Evolutionary conservation across 495 filamentous ascomycete species (phyloP).

Genomic region (Glonium stellatum): DNA sequence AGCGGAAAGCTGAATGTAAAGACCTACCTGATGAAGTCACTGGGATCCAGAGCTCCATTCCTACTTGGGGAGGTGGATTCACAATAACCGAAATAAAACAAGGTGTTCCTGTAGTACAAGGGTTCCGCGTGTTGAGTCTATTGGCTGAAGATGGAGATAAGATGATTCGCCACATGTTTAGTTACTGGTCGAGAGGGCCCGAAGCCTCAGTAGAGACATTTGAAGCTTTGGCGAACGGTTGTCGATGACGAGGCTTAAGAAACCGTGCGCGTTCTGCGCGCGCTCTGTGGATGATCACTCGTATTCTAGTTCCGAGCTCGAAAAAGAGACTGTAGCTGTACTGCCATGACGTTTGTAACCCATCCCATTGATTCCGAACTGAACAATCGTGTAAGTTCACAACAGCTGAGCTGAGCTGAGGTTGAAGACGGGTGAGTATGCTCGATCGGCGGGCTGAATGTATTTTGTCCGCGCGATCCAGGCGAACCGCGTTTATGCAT

Average conservation of each 20-base stretch:
- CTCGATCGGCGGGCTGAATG: no score
- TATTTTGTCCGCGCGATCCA: no score
- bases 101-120: constrained; percentile 20
- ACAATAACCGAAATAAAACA: constrained; percentile 7
- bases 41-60: constrained; percentile 19
- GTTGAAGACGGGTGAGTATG: no score
- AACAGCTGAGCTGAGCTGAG: no score
- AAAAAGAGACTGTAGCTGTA: not conserved
- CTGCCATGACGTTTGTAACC: not conserved
- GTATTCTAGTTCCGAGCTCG: not conserved
- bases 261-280: not conserved
- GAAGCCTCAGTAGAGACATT: not conserved
- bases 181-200: not conserved
- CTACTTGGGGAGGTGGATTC: constrained; percentile 19
- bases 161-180: not conserved
- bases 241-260: not conserved
- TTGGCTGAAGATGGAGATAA: constrained; percentile 19
- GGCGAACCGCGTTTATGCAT: no score
- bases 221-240: not conserved
- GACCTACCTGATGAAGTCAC: constrained; percentile 11
- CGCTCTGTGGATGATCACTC: not conserved
- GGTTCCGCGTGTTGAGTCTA: constrained; percentile 18
- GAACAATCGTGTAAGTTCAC: no score
- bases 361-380: not conserved
- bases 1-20: not conserved